A percentile compares a stretch with the other conserved stretches of the same genome.
These are phyloP conservation scores for Xerocomus potaroensis DNA, from an alignment of 768 basidiomycete species.

Conservation along the genomic window DNA sequence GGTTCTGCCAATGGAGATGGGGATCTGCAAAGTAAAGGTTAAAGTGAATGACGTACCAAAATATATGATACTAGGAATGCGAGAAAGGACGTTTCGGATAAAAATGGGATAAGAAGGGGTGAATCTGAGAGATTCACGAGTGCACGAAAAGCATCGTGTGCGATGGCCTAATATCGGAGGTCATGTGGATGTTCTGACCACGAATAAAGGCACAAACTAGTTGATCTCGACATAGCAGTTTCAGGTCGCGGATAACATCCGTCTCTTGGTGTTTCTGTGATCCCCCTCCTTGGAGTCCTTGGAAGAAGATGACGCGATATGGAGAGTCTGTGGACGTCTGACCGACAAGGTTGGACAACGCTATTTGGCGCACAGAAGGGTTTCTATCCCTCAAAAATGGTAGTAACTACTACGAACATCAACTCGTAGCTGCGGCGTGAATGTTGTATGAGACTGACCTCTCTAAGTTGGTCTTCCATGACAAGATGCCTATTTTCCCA, in stretches of 20 bases:
- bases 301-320: constrained; percentile 71
- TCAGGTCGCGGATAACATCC: constrained; percentile 73
- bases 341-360: constrained; percentile 76
- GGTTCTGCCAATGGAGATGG: constrained; percentile 52
- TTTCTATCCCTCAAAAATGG: constrained; percentile 84
- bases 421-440: constrained; percentile 4
- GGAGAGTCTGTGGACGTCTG: constrained; percentile 73
- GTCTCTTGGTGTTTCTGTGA: constrained; percentile 58
- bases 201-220: constrained; percentile 47
- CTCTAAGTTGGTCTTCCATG: constrained; percentile 38
- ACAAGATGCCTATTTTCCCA: constrained; percentile 16
- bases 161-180: constrained; percentile 55
- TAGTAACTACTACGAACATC: constrained; percentile 51
- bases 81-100: constrained; percentile 73
- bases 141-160: constrained; percentile 93
- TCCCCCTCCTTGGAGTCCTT: constrained; percentile 53
- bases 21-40: constrained; percentile 3
- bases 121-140: constrained; percentile 92
- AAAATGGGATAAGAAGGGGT: constrained; percentile 54
- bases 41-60: constrained; percentile 52
- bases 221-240: constrained; percentile 84
- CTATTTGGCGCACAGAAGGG: constrained; percentile 82
- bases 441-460: constrained; percentile 28
- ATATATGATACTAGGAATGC: constrained; percentile 86
- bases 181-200: constrained; percentile 14